Percentiles rank a stretch among this genome's conserved stretches.
phyloP scores from a whole-genome alignment of 129 eudicot genomes.

The Tanacetum coccineum region DNA sequence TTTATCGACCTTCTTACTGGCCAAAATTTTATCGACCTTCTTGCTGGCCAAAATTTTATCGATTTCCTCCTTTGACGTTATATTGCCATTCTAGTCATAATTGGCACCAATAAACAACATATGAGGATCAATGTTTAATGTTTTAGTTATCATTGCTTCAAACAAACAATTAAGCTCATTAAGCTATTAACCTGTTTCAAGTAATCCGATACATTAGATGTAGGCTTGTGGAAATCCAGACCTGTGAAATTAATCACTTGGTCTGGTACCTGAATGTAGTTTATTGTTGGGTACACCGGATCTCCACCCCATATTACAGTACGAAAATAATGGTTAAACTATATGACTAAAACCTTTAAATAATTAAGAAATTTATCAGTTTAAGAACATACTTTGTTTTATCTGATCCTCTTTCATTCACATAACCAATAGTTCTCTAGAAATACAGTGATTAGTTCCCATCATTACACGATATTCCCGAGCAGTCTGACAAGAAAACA shows the following conservation, averaged over 20 bases:
- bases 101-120: too few species aligned
- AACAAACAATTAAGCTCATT: too few species aligned
- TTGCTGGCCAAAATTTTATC: too few species aligned
- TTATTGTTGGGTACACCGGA: slow-evolving; percentile 96
- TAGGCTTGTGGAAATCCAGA: slow-evolving; percentile 92
- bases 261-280: slow-evolving; percentile 94
- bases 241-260: slow-evolving; percentile 85
- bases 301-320: slow-evolving; percentile 99
- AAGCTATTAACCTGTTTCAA: slow-evolving; percentile 71
- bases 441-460: slow-evolving; percentile 81
- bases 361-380: background rate
- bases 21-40: too few species aligned
- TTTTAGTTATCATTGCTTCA: too few species aligned
- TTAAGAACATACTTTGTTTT: slow-evolving; percentile 62
- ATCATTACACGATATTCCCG: slow-evolving; percentile 93
- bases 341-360: background rate
- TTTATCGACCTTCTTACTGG: too few species aligned
- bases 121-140: too few species aligned
- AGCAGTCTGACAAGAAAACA: slow-evolving; percentile 93
- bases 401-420: slow-evolving; percentile 90
- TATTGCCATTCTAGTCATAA: too few species aligned
- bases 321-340: background rate
- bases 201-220: slow-evolving; percentile 68
- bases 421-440: slow-evolving; percentile 91
- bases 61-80: too few species aligned